Evolutionary conservation across 805 yeast genomes (phyloP), one percentile per base, ranked within the genome.

Genomic region (Yamadazyma kitorensis): DNA sequence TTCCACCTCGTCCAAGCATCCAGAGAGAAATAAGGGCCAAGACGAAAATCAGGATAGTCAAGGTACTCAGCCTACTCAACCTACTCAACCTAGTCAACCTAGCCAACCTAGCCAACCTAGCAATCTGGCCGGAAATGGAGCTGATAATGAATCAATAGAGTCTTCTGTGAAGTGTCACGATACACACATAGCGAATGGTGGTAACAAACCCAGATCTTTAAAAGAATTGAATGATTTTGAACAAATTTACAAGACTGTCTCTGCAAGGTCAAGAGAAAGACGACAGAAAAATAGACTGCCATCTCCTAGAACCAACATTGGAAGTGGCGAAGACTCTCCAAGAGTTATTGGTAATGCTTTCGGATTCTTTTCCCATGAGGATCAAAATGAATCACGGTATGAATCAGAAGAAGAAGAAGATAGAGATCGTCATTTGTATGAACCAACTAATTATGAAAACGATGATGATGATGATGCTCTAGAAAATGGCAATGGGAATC

Each of bases 311-410:
- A 20, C 12, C 25, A 11, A 3, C 17, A 24, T 6, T 24, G 7
- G 12, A 24, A 24, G 7, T 24, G 27, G 27, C 13, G 12, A 6
- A 7, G 19, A 26, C 5, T 15, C 21, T 9, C 11, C 9, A 6
- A 9, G 8, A n/a, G 25, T 38, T 9, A 28, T 45, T 19, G 47
- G 47, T 3, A 64, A 64, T 35, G 47, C 70, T 0, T 51, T 62
- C 42, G 41, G 52, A 8, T 59, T 62, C 34, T 59, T 60, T 40
- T 48, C 43, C n/a, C 37, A 37, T 18, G 41, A 39, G 1, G 72
- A 66, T 39, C 54, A 52, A 14, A 43, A 49, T 17, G 70, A 66
- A 34, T 36, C 47, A 5, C 44, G 72, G 23, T 66, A 62, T 36
- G 39, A 32, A 1, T 43, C 44, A 20, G 66, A 59, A 5, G 54